These are phyloP conservation scores for Trichoderma gracile DNA, from an alignment of 2,329 filamentous ascomycete species.

Conservation along the genomic window DNA sequence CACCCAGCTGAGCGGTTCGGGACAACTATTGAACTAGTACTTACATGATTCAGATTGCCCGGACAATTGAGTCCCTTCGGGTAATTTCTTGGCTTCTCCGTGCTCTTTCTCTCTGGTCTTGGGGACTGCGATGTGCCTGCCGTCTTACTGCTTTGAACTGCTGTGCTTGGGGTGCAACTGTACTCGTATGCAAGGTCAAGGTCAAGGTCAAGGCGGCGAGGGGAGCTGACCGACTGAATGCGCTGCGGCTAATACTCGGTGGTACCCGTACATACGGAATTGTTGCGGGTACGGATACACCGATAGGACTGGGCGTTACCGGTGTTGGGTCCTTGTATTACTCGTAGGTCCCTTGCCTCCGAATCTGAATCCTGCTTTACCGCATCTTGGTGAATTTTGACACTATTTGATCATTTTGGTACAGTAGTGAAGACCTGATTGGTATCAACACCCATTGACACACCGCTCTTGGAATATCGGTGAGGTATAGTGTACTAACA, in stretches of 20 bases:
- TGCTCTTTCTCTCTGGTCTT: background rate
- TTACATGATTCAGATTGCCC: background rate
- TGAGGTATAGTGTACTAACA: no score
- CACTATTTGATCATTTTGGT: background rate
- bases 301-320: background rate
- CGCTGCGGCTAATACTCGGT: no score
- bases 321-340: no score
- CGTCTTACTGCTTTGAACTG: no score
- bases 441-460: no score
- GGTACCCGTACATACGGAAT: no score
- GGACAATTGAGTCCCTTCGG: constrained; percentile 4
- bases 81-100: background rate
- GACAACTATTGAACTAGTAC: background rate
- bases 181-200: background rate
- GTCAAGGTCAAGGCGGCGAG: background rate
- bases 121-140: background rate
- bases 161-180: no score
- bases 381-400: background rate
- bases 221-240: background rate
- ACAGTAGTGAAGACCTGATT: no score
- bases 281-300: background rate
- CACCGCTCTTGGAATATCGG: no score
- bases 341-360: no score
- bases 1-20: constrained; percentile 19
- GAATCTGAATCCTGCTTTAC: background rate